Base-by-base conservation (phyloP, 1,139 yeast genomes). In the Geotrichum aggregatum region DNA sequence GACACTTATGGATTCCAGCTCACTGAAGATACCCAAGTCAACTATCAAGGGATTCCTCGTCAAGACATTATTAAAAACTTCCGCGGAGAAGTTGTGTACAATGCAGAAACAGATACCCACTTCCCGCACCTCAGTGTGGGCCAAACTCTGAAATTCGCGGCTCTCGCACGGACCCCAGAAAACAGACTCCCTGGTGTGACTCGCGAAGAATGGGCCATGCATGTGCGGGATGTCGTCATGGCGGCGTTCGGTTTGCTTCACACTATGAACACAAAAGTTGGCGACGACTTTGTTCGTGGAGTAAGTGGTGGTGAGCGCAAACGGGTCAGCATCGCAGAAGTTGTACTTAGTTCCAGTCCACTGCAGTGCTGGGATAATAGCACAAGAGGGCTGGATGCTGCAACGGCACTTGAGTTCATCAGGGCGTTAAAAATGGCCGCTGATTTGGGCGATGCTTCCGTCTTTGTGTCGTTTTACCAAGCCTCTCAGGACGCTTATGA, bases 271-370 rank as follows among this genome's bases (percentile, higher is more conserved):
- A 83, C 89, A 28, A 76, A 78, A 59, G 89, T 84, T 33, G 91
- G 91, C 53, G 77, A 80, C 63, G 87, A 84, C 61, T 78, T 76
- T 53, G 77, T 84, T 42, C 77, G 91, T 63, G 94, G 94, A 68
- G 87, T 85, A 33, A 83, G 89, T 44, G 94, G 94, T 62, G 94
- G 94, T 71, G 92, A 85, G 70, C 76, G 92, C 61, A 84, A 84
- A 69, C 82, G 94, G 69, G 92, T 85, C 22, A 83, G 89, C 3
- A 82, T 85, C 61, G 87, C 87, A 21, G 88, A 83, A 65, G 82
- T 79, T 3, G 71, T 82, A 36, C 72, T 81, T n/a, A 73, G 82
- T 49, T 80, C 82, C 31, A 80, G 84, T 7, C 75, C 80, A 44
- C 68, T 83, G 49, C 85, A 82, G 63, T 81, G 86, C 67, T 83